Evolutionary conservation across 129 eudicot species (phyloP), one percentile per base, ranked within the genome.

Genomic region (Pittosporum tobira): DNA sequence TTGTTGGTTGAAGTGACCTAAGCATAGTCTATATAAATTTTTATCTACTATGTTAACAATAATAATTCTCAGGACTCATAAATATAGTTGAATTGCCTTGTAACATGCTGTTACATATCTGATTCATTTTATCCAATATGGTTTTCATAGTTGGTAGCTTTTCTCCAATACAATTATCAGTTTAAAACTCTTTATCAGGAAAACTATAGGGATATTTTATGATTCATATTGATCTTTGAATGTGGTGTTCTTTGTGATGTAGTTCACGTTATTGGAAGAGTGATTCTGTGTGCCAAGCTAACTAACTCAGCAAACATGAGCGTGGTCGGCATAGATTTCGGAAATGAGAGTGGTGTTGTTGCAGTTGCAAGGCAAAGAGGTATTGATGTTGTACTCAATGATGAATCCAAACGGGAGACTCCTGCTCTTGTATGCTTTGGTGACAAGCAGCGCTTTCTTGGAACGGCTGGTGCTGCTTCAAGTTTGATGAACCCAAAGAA

Each of bases 331-430:
- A 79, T 88, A 70, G 97, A 88, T 71, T 76, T 89, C 63, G 95
- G 97, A 27, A 89, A 85, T 36, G 95, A 89, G 74, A 89, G 88
- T 51, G 67, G 95, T 55, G 97, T 89, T 29, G 97, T 89, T 51
- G 95, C 95, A 15, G 97, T 89, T 68, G 97, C 96, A 51, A 79
- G 96, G 48, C 97, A 88, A 53, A 75, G 97, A 26, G 96, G 94
- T 1, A 88, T 88, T 36, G 96, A 88, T 51, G 88, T 88, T 62
- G 94, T 88, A 10, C 85, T 88, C 47, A 84, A 88, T 30, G 94
- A 88, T 20, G 97, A 88, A 61, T 88, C 97, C 19, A 88, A 88
- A 27, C 84, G 97, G 1, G 88, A 88, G 66, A 88, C 96, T 24
- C 97, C 97, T 20, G 95, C 97, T 49, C 51, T 89, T 52, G 97